These are phyloP conservation scores for Chaetoceros muelleri DNA, from an alignment of 108 stramenopile species.

Conservation along the genomic window DNA sequence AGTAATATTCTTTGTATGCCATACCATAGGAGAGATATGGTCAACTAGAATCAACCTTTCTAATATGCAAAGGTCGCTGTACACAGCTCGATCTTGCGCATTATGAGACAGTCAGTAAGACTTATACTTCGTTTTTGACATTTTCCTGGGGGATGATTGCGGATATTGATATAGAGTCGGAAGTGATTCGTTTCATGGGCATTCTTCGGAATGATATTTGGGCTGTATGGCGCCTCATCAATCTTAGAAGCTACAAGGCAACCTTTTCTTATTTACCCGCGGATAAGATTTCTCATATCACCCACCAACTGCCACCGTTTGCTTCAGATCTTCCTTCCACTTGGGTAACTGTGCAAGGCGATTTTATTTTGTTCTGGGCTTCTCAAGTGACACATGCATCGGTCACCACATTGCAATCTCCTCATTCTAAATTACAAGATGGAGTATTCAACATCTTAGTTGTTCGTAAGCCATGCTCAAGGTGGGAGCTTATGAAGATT, in stretches of 20 bases:
- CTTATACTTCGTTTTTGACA: constrained; percentile 62
- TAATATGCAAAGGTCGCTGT: constrained; percentile 59
- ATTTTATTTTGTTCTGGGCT: constrained; percentile 78
- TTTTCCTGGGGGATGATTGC: constrained; percentile 82
- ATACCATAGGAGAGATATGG: constrained; percentile 22
- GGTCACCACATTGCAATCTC: constrained; percentile 44
- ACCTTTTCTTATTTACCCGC: constrained; percentile 59
- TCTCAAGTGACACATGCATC: constrained; percentile 67
- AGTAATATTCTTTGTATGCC: too few relatives aligned
- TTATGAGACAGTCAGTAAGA: constrained; percentile 16
- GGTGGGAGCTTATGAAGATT: constrained; percentile 39
- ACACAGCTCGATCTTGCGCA: constrained; percentile 41
- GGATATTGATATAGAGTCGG: constrained; percentile 82
- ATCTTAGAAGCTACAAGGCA: constrained; percentile 45
- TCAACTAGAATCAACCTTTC: constrained; percentile 51
- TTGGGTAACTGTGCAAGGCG: constrained; percentile 58
- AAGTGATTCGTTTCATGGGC: constrained; percentile 61
- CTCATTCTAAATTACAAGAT: constrained; percentile 57
- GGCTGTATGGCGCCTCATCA: constrained; percentile 55
- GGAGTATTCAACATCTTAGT: constrained; percentile 71
- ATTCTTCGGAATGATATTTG: constrained; percentile 66
- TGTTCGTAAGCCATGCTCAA: constrained; percentile 43
- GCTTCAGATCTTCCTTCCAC: constrained; percentile 30
- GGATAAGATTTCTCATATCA: too few relatives aligned
- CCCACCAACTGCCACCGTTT: constrained; percentile 43